Evolutionary conservation across 1,139 yeast species (phyloP), one percentile per base, ranked within the genome.

Genomic region (Hansenula sp.): DNA sequence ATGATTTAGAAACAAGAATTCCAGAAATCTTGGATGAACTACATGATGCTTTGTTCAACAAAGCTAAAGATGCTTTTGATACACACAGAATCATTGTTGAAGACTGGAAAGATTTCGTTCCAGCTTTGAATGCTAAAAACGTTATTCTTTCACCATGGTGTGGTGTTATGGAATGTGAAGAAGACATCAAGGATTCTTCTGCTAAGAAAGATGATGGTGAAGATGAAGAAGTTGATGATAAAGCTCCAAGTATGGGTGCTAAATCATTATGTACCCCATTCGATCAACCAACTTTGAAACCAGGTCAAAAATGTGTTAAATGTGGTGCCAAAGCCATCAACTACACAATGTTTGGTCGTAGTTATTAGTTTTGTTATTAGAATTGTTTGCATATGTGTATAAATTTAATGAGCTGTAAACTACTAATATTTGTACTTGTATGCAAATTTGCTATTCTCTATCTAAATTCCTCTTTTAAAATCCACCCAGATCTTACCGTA

Each of bases 161-260:
- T 79, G 97, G 97, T 51, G 84, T 68, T 45, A 76, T 76, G 56
- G 95, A 80, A 51, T 92, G 98, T 76, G 99, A 94, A 69, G 98
- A 94, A 56, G 94, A 86, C 54, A 94, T 94, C 67, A 94, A 92
- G 74, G 96, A 90, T 41, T 74, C 87, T 36, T 88, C 97, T 34
- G 92, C 96, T 28, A 75, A 75, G 59, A 82, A 78, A 64, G 84
- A 80, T 59, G 81, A 79, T 53, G 81, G 85, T 54, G 90, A 87
- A 46, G 94, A 83, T 40, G 87, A 78, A 59, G 96, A 85, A 60
- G 86, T 75, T 39, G 99, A 94, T 61, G 98, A 92, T 57, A 85
- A 86, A 66, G 89, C 98, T 22, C 98, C 98, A 59, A 82, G 95
- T 44, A 94, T 94, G 99, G 99, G 99, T 60, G 99, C 99, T 54